Base-by-base conservation (phyloP, 169 alveolate species). In the Toxoplasma gondii region DNA sequence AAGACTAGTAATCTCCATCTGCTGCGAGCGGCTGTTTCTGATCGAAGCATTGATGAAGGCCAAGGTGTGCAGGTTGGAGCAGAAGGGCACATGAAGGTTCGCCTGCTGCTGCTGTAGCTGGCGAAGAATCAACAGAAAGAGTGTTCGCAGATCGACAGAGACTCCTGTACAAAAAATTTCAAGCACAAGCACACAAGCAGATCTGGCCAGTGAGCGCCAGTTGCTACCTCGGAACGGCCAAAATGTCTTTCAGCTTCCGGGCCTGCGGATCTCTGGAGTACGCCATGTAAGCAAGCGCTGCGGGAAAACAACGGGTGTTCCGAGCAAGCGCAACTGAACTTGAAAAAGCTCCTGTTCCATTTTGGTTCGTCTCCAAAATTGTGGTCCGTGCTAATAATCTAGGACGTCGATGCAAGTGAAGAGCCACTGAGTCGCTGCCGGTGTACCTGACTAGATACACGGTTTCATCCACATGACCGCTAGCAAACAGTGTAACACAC, bases 51-150 rank as follows among this genome's bases (percentile, higher is more conserved):
- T 49, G 80, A 87, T 43, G 92, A 87, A 87, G 43, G 93, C 38
- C 67, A 88, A 64, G 38, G 93, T 88, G 22, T 38, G 74, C 5
- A 88, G 53, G 29, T 88, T 88, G 67, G 67, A 64, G 45, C 82
- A 53, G 83, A 92, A 91, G 4, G 91, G 58, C 53, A 54, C 69
- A 41, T 92, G 88, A 5, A 92, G 43, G 41, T 27, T 92, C 53
- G 92, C n/a, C 39, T 92, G 93, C 41, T 74, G 88, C 93, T 83
- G 95, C 82, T 92, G 95, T 22, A 92, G 53, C 88, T 92, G 93
- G 44, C 92, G 88, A 31, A 92, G 93, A 27, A 92, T 36, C 92
- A 92, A 45, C 87, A 92, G 82, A 64, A 92, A 87, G 31, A 92
- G 41, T 19, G 93, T 84, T 44, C 95, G 95, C 86, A 92, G 78